These are phyloP conservation scores for Pestalotiopsis sp. DNA, from an alignment of 2,329 filamentous ascomycete genomes.

Conservation along the genomic window DNA sequence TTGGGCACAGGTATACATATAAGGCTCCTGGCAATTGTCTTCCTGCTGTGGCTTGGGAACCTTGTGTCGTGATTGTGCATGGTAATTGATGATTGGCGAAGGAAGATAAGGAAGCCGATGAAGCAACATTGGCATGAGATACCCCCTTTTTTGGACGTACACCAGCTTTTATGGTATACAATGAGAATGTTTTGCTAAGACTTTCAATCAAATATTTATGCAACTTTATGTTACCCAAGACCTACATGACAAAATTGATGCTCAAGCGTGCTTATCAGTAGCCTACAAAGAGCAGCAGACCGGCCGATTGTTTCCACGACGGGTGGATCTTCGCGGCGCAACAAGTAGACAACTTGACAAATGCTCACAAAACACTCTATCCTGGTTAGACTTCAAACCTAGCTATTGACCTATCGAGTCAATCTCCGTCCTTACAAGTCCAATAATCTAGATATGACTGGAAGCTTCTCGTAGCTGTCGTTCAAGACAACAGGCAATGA, in stretches of 20 bases:
- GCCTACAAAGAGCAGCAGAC: not conserved
- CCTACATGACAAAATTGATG: no score
- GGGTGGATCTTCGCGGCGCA: not conserved
- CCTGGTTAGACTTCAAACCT: not conserved
- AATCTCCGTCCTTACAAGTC: not conserved
- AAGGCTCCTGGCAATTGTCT: constrained; percentile 21
- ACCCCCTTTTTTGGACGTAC: not conserved
- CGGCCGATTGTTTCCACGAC: not conserved
- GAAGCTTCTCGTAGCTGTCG: not conserved
- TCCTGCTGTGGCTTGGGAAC: constrained; percentile 27
- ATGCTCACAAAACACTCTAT: not conserved
- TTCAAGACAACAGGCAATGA: not conserved
- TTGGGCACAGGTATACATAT: not conserved
- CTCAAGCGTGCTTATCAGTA: not conserved
- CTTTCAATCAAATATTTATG: not conserved
- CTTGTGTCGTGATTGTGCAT: constrained; percentile 18
- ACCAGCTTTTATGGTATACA: not conserved
- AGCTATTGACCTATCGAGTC: not conserved
- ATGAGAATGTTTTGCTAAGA: not conserved
- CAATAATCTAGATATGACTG: not conserved
- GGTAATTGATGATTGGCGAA: not conserved
- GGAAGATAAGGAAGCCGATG: not conserved
- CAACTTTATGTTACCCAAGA: no score
- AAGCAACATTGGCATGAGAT: constrained; percentile 3
- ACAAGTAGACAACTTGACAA: not conserved